A percentile compares a stretch with the other conserved stretches of the same genome.
Evolutionary conservation across 371 early-diverging fungal genomes (phyloP).

Genomic region (Choanephora cucurbitarum): DNA sequence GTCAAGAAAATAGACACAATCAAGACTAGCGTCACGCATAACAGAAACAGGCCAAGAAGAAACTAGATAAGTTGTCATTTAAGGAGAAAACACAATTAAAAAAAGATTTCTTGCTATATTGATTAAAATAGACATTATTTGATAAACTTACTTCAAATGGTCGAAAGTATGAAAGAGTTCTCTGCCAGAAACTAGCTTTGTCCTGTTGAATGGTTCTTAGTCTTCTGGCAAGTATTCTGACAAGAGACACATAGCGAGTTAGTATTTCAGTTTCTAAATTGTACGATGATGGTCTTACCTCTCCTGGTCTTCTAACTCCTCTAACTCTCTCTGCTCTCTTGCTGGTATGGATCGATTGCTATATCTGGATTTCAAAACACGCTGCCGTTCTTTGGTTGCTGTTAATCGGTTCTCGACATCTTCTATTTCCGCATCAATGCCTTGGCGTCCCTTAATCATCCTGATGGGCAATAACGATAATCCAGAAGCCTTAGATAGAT

Average conservation of each 20-base stretch:
- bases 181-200: constrained; percentile 31
- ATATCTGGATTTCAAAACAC: constrained; percentile 43
- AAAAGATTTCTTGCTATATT: too few species aligned
- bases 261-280: too few species aligned
- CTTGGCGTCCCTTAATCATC: constrained; percentile 47
- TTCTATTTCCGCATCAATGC: constrained; percentile 39
- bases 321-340: constrained; percentile 45
- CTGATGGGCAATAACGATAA: constrained; percentile 54
- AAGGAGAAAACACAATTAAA: too few species aligned
- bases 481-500: constrained; percentile 67
- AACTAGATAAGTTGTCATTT: constrained; percentile 26
- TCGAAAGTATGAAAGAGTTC: constrained; percentile 24
- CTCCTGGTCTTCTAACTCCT: constrained; percentile 53
- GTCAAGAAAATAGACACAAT: constrained; percentile 57
- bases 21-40: constrained; percentile 38
- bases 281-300: constrained; percentile 40
- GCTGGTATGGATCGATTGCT: constrained; percentile 34
- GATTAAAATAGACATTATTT: neutral
- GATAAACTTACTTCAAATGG: constrained; percentile 46
- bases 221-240: constrained; percentile 40
- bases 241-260: neutral
- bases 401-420: constrained; percentile 41
- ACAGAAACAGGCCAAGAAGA: constrained; percentile 35
- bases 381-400: constrained; percentile 43
- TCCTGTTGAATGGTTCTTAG: constrained; percentile 35